These are phyloP conservation scores for Trichosanthes cucumerina DNA, from an alignment of 306 rosid species.

Conservation along the genomic window DNA sequence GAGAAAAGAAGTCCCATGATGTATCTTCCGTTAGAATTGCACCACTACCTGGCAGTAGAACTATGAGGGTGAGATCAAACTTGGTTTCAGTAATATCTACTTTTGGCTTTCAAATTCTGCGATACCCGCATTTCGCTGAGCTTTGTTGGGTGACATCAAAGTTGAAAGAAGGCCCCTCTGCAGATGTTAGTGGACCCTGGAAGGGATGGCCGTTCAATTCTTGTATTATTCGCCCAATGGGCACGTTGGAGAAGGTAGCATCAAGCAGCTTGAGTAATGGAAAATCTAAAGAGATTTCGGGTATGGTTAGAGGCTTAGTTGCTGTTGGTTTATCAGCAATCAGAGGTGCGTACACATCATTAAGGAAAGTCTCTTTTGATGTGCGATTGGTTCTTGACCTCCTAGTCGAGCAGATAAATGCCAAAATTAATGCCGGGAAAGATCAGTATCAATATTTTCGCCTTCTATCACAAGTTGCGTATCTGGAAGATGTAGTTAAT, in stretches of 20 bases:
- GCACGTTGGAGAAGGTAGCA: slow-evolving; percentile 33
- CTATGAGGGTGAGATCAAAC: slow-evolving; percentile 58
- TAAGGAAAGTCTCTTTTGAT: slow-evolving; percentile 64
- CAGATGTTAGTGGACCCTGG: slow-evolving; percentile 90
- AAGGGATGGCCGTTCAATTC: slow-evolving; percentile 98
- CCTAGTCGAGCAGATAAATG: slow-evolving; percentile 49
- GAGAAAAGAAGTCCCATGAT: slow-evolving; percentile 24
- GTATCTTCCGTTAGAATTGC: slow-evolving; percentile 34
- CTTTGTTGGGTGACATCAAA: slow-evolving; percentile 97
- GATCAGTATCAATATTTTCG: slow-evolving; percentile 71
- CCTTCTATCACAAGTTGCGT: slow-evolving; percentile 86
- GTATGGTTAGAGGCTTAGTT: slow-evolving; percentile 66
- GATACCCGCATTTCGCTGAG: slow-evolving; percentile 89
- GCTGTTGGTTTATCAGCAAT: slow-evolving; percentile 91
- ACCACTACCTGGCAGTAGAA: slow-evolving; percentile 38
- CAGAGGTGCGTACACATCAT: slow-evolving; percentile 70
- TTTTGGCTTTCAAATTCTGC: slow-evolving; percentile 85
- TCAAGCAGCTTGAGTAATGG: slow-evolving; percentile 30
- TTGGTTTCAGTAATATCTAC: slow-evolving; percentile 63
- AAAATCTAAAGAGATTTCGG: slow-evolving; percentile 52
- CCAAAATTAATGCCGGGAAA: slow-evolving; percentile 63
- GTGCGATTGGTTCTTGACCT: slow-evolving; percentile 74
- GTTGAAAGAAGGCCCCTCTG: slow-evolving; percentile 76
- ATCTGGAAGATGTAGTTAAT: slow-evolving; percentile 81
- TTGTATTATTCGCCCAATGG: slow-evolving; percentile 60